Evolutionary conservation across 2,329 filamentous ascomycete genomes (phyloP).

Genomic region (Hypoxylon sp.): DNA sequence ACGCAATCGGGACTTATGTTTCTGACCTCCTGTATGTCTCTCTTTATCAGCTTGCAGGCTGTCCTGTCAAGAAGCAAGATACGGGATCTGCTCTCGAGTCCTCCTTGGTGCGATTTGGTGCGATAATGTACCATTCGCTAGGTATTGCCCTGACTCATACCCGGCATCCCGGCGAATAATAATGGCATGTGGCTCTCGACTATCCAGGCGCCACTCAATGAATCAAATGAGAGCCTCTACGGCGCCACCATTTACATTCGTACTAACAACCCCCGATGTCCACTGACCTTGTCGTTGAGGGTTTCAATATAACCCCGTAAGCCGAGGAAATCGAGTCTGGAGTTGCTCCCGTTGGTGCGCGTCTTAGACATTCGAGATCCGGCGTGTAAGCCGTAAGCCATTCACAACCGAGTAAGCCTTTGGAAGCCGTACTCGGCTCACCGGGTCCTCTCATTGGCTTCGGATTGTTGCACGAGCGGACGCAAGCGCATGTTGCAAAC

Average conservation of each 20-base stretch:
- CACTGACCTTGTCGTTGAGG: constrained; percentile 19
- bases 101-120: constrained; percentile 24
- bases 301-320: constrained; percentile 31
- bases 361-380: constrained; percentile 26
- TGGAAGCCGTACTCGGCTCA: constrained; percentile 30
- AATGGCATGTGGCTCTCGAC: constrained; percentile 35
- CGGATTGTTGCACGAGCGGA: constrained; percentile 28
- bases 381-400: constrained; percentile 8
- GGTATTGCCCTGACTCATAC: constrained; percentile 45
- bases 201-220: constrained; percentile 33
- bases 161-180: constrained; percentile 24
- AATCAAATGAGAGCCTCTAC: constrained; percentile 38
- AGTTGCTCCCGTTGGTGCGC: constrained; percentile 24
- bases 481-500: constrained; percentile 32
- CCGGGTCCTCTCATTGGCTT: constrained; percentile 38
- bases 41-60: constrained; percentile 31
- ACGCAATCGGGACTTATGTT: constrained; percentile 39
- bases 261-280: constrained; percentile 10
- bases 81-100: constrained; percentile 19
- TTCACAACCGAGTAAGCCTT: constrained; percentile 15
- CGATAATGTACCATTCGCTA: constrained; percentile 44
- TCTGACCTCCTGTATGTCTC: constrained; percentile 28
- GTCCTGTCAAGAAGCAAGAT: constrained; percentile 33
- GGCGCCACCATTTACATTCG: constrained; percentile 29
- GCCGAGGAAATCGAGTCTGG: constrained; percentile 22